phyloP scores from a whole-genome alignment of 306 rosid genomes.

The Vicia sativa region DNA sequence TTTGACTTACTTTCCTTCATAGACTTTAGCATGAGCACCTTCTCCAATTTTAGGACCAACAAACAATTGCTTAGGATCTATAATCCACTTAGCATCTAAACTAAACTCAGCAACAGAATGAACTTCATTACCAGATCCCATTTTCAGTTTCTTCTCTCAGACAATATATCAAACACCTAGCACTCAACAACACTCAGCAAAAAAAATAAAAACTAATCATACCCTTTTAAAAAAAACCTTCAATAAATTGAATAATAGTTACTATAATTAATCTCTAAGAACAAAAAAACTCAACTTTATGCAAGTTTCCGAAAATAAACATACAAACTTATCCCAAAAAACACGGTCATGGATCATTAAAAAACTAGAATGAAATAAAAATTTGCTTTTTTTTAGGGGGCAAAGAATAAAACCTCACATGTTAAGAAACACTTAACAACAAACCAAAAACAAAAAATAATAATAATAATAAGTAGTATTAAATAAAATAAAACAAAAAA shows the following conservation, averaged over 20 bases:
- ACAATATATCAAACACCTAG: slow-evolving; percentile 31
- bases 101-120: slow-evolving; percentile 65
- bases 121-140: slow-evolving; percentile 97
- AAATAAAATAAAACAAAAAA: slow-evolving; percentile 29
- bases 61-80: slow-evolving; percentile 86
- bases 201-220: slow-evolving; percentile 11
- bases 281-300: slow-evolving; percentile 32
- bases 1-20: slow-evolving; percentile 97
- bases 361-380: slow-evolving; percentile 40
- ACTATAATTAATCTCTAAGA: slow-evolving; percentile 1
- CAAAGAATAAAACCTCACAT: slow-evolving; percentile 70
- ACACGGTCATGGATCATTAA: slow-evolving; percentile 47
- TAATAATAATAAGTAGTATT: slow-evolving; percentile 4
- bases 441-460: slow-evolving; percentile 46
- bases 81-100: slow-evolving; percentile 79
- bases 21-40: slow-evolving; percentile 94
- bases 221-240: slow-evolving; percentile 22
- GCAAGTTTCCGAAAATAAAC: slow-evolving; percentile 37
- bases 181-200: slow-evolving; percentile 23
- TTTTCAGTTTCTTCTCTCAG: slow-evolving; percentile 31
- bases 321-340: slow-evolving; percentile 62
- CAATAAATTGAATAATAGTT: not conserved
- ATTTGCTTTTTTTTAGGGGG: slow-evolving; percentile 50
- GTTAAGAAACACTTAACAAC: slow-evolving; percentile 54
- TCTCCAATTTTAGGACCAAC: slow-evolving; percentile 96